phyloP scores from a whole-genome alignment of 108 stramenopile genomes.

The Hondaea fermentalgiana region DNA sequence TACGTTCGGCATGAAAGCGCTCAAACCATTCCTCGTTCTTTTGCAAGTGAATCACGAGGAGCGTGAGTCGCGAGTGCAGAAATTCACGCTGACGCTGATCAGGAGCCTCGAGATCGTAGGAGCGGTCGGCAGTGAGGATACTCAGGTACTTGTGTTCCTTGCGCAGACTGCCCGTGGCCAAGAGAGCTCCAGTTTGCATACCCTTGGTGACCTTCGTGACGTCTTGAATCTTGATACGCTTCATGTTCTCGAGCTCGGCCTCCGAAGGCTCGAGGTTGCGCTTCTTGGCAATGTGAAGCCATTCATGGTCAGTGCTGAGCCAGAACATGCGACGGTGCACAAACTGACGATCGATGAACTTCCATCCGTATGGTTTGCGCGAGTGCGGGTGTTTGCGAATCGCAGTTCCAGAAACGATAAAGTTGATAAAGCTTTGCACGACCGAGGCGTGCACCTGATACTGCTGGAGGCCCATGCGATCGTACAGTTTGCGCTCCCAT shows the following conservation, averaged over 20 bases:
- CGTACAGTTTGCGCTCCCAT: neutral
- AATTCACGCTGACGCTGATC: neutral
- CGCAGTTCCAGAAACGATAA: neutral
- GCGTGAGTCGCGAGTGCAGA: neutral
- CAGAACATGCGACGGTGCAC: neutral
- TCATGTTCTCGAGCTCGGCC: neutral
- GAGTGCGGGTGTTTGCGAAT: neutral
- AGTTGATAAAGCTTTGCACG: neutral
- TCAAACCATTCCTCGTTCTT: conserved; percentile 17
- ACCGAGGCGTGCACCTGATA: neutral
- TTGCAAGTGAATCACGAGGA: conserved; percentile 1
- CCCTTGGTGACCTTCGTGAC: neutral
- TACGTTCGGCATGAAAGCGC: neutral
- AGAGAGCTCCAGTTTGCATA: neutral
- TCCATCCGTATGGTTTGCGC: neutral
- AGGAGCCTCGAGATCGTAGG: neutral
- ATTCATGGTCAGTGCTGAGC: neutral
- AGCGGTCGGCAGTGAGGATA: neutral
- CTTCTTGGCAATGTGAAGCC: conserved; percentile 9
- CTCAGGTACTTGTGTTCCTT: neutral
- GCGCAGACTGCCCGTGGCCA: neutral
- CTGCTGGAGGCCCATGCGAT: neutral
- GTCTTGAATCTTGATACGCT: neutral
- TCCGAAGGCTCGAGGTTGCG: neutral
- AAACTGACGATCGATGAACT: conserved; percentile 8